Conservation (phyloP, 2,329 filamentous ascomycete genomes). For the Talaromyces piceae region DNA sequence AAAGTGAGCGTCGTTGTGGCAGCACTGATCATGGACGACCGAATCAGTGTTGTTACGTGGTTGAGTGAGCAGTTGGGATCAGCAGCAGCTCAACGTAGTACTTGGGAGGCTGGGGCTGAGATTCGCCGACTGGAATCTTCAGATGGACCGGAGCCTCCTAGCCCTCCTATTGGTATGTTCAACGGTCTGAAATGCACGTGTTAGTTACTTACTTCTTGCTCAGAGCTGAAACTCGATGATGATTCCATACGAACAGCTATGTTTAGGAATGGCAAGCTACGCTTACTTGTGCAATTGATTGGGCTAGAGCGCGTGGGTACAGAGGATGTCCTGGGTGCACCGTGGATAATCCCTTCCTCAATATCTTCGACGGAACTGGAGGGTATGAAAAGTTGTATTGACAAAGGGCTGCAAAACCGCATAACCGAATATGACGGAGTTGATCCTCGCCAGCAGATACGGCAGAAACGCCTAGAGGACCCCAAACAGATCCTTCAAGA, state of each 20-base stretch:
- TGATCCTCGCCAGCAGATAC: conserved; percentile 69
- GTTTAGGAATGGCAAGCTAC: conserved; percentile 82
- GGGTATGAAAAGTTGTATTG: conserved; percentile 64
- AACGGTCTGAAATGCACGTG: neutral
- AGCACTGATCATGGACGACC: conserved; percentile 70
- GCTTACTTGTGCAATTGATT: conserved; percentile 71
- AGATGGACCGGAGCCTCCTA: conserved; percentile 18
- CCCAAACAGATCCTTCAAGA: conserved; percentile 21
- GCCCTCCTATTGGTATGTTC: conserved; percentile 40
- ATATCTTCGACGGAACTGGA: conserved; percentile 59
- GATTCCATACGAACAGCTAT: conserved; percentile 63
- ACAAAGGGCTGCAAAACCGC: conserved; percentile 70
- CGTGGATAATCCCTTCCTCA: conserved; percentile 67
- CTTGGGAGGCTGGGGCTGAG: conserved; percentile 67
- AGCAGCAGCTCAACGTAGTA: conserved; percentile 64
- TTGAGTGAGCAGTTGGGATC: conserved; percentile 62
- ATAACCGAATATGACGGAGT: conserved; percentile 68
- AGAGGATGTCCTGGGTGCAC: conserved; percentile 66
- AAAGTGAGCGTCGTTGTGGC: conserved; percentile 76
- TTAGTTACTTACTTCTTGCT: conserved; percentile 18
- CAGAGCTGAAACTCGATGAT: conserved; percentile 57
- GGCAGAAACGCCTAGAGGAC: conserved; percentile 53
- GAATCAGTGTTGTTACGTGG: conserved; percentile 72
- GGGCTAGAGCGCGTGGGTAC: conserved; percentile 59
- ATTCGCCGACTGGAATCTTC: conserved; percentile 45